A percentile compares a stretch with the other conserved stretches of the same genome.
These are phyloP conservation scores for Chlorella sp. DNA, from an alignment of 139 green algal genomes.

Conservation along the genomic window DNA sequence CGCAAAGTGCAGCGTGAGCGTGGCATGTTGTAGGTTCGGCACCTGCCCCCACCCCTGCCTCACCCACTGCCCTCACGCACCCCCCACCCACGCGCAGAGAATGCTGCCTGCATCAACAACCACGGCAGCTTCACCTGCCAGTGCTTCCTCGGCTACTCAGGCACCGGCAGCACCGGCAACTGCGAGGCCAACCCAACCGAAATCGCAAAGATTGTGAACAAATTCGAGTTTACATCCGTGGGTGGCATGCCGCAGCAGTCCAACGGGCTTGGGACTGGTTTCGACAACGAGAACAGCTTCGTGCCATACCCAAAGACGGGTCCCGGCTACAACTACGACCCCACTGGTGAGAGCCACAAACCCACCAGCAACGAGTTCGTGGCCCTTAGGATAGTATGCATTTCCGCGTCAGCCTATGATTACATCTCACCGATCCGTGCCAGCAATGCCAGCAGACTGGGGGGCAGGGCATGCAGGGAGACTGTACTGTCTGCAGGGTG, in stretches of 20 bases:
- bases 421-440: too few species aligned
- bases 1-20: too few species aligned
- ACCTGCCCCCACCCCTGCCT: background rate
- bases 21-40: too few species aligned
- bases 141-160: slow-evolving; percentile 49
- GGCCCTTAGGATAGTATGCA: too few species aligned
- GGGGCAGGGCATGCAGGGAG: too few species aligned
- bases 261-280: background rate
- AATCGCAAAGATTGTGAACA: background rate
- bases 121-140: slow-evolving; percentile 52
- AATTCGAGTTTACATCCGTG: background rate
- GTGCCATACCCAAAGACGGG: background rate
- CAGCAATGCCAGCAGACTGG: too few species aligned
- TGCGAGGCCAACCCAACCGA: background rate
- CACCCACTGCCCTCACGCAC: background rate
- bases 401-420: too few species aligned
- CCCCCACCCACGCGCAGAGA: background rate
- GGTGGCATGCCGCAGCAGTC: background rate
- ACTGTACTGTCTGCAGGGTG: too few species aligned
- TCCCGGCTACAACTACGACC: slow-evolving; percentile 56
- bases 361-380: too few species aligned
- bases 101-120: slow-evolving; percentile 64
- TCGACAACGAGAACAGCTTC: background rate
- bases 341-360: slow-evolving; percentile 42
- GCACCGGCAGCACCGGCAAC: slow-evolving; percentile 5